Conservation (phyloP, 108 stramenopile species). For the Cyclostephanos tholiformis region DNA sequence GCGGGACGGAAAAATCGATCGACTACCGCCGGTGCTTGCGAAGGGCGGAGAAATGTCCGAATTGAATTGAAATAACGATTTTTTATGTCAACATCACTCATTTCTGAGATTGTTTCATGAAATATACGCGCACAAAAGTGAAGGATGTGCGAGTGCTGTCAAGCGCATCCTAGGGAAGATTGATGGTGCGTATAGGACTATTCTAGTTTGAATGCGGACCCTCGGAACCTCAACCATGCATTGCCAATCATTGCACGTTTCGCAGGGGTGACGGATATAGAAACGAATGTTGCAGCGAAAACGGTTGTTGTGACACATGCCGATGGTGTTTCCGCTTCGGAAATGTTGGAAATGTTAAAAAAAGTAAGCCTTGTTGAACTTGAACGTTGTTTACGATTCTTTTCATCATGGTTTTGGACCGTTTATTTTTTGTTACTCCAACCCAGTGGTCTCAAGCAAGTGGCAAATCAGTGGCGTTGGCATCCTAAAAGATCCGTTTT, state of each 20-base stretch:
- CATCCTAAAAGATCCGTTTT: slow-evolving; percentile 11
- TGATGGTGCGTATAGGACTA: slow-evolving; percentile 63
- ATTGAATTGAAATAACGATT: background rate
- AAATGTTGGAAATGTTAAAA: slow-evolving; percentile 73
- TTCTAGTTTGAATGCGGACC: background rate
- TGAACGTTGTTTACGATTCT: background rate
- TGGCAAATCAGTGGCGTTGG: slow-evolving; percentile 63
- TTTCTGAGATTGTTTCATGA: background rate
- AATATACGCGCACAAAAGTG: background rate
- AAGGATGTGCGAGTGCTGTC: slow-evolving; percentile 56
- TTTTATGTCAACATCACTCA: background rate
- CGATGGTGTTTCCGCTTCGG: slow-evolving; percentile 56
- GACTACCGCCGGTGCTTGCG: background rate
- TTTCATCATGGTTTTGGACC: background rate
- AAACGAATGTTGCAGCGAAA: slow-evolving; percentile 75
- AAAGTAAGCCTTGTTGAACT: slow-evolving; percentile 48
- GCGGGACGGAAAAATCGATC: too few species aligned
- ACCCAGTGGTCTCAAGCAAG: slow-evolving; percentile 57
- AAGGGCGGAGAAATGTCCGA: background rate
- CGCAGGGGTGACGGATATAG: slow-evolving; percentile 66
- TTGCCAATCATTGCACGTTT: background rate
- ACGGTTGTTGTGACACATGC: slow-evolving; percentile 66
- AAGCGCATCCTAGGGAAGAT: slow-evolving; percentile 77
- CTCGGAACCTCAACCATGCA: background rate
- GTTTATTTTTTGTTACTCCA: background rate